A percentile compares a stretch with the other conserved stretches of the same genome.
These are phyloP conservation scores for Pyrenochaeta sp. DNA, from an alignment of 2,329 filamentous ascomycete genomes.

Conservation along the genomic window DNA sequence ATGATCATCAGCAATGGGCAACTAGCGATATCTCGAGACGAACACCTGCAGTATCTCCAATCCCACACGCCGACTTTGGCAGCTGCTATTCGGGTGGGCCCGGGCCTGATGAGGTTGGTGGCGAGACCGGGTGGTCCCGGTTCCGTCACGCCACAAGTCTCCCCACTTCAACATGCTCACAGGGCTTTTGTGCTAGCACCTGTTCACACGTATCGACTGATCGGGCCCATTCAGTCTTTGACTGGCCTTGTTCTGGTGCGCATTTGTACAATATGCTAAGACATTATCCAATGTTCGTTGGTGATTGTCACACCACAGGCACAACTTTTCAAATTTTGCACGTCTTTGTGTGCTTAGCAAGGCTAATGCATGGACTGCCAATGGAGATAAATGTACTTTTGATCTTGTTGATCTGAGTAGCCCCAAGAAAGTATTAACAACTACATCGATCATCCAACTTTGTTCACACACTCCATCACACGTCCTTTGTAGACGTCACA, in stretches of 20 bases:
- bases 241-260: neutral
- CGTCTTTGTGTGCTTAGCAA: no score
- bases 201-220: neutral
- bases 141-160: constrained; percentile 14
- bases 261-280: neutral
- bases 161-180: constrained; percentile 4
- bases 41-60: neutral
- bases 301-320: neutral
- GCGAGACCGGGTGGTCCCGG: constrained; percentile 10
- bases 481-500: no score
- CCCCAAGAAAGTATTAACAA: neutral
- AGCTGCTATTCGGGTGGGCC: neutral
- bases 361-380: neutral
- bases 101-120: constrained; percentile 2
- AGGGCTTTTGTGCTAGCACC: neutral
- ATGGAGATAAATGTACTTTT: neutral
- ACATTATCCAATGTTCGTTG: neutral
- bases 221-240: neutral
- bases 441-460: neutral
- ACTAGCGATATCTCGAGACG: neutral
- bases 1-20: neutral
- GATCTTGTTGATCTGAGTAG: no score
- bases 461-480: neutral
- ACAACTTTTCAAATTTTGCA: neutral
- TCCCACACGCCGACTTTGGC: neutral